Conservation (phyloP, 225 moss, liverwort and hornwort species). For the Pleurozium schreberi region DNA sequence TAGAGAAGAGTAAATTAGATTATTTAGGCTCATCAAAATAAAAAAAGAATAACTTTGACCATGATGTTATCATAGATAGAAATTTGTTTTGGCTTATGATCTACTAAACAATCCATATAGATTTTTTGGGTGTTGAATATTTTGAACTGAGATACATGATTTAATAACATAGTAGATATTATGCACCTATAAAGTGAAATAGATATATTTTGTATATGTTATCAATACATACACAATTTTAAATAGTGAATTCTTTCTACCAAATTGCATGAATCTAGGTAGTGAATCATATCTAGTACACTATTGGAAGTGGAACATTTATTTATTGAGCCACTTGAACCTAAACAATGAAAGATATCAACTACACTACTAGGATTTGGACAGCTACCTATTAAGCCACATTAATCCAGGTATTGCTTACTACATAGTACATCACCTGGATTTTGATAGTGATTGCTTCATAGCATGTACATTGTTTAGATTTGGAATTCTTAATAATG, state of each 20-base stretch:
- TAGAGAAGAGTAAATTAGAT: neutral
- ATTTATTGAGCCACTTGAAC: fast-evolving
- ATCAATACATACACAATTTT: neutral
- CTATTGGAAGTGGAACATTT: fast-evolving
- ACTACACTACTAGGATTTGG: neutral
- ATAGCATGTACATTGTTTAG: no score
- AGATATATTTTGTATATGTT: neutral
- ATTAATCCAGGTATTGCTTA: neutral
- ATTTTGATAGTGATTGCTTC: no score
- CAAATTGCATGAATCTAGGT: neutral
- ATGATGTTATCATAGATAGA: neutral
- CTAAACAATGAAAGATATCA: neutral
- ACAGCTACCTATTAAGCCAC: neutral
- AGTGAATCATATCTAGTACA: neutral
- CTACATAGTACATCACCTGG: no score
- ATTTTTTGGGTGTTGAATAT: neutral
- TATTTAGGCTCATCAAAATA: neutral
- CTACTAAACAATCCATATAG: neutral
- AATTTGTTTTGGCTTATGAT: neutral
- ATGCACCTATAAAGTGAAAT: neutral
- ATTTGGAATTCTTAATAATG: neutral
- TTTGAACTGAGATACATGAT: neutral
- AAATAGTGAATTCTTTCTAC: neutral
- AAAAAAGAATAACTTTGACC: neutral
- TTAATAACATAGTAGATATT: no score